phyloP scores from a whole-genome alignment of 2,329 filamentous ascomycete genomes.

The Exophiala oligosperma region DNA sequence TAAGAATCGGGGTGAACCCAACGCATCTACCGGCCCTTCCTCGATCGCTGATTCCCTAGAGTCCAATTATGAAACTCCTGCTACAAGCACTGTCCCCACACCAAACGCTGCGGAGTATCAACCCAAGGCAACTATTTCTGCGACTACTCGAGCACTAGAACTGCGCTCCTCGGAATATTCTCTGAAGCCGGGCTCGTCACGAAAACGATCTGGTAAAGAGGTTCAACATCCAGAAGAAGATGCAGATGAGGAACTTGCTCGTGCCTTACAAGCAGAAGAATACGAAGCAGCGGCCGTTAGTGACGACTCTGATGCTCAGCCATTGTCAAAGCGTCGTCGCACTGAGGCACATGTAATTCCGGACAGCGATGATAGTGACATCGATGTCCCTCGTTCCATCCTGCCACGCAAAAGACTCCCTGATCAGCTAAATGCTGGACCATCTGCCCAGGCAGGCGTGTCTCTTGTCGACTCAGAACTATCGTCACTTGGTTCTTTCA shows the following conservation, averaged over 20 bases:
- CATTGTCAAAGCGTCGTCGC: constrained; percentile 16
- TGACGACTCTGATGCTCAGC: constrained; percentile 19
- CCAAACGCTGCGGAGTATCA: constrained; percentile 41
- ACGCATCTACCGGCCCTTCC: constrained; percentile 40
- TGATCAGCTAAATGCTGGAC: background rate
- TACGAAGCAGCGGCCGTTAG: constrained; percentile 36
- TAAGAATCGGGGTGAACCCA: background rate
- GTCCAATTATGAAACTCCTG: constrained; percentile 60
- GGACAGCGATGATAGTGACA: constrained; percentile 16
- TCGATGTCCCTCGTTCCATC: constrained; percentile 18
- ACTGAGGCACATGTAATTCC: constrained; percentile 1
- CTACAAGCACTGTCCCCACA: constrained; percentile 59
- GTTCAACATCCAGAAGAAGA: constrained; percentile 38
- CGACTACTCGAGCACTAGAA: constrained; percentile 47
- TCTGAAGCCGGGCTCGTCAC: constrained; percentile 41
- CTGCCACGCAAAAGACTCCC: constrained; percentile 6
- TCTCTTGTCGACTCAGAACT: constrained; percentile 17
- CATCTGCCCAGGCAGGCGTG: background rate
- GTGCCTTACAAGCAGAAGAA: constrained; percentile 58
- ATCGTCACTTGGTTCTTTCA: constrained; percentile 3
- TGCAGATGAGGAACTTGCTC: constrained; percentile 55
- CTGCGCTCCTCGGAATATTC: constrained; percentile 48
- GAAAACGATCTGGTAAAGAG: constrained; percentile 48
- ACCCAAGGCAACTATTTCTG: constrained; percentile 35
- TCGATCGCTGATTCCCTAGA: constrained; percentile 41